Percentiles rank a stretch among this genome's conserved stretches.
phyloP scores from a whole-genome alignment of 1,284 basidiomycete species.

The Singerocomus rubriflavus region DNA sequence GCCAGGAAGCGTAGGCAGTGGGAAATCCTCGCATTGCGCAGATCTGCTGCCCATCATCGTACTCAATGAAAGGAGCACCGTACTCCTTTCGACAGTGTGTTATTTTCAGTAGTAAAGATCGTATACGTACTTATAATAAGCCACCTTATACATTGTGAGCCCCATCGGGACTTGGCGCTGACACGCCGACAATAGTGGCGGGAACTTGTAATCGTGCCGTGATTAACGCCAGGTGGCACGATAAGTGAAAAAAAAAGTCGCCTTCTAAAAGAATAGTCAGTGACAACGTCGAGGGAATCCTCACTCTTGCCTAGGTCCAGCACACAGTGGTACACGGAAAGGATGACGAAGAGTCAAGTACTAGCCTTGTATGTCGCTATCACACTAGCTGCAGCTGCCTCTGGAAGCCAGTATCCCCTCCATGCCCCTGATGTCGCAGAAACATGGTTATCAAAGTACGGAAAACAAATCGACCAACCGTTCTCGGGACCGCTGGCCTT shows the following conservation, averaged over 20 bases:
- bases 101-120: background rate
- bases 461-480: constrained; percentile 61
- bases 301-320: too few relatives aligned
- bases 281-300: too few relatives aligned
- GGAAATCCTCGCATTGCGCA: constrained; percentile 28
- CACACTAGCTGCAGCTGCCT: background rate
- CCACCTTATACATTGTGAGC: too few relatives aligned
- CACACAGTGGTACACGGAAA: background rate
- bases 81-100: background rate
- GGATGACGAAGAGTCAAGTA: constrained; percentile 3
- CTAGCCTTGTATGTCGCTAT: background rate
- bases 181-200: too few relatives aligned
- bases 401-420: constrained; percentile 18
- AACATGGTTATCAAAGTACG: constrained; percentile 69
- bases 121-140: too few relatives aligned
- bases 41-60: constrained; percentile 25
- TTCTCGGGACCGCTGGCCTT: constrained; percentile 75
- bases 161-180: too few relatives aligned
- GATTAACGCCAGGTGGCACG: too few relatives aligned
- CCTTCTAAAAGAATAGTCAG: too few relatives aligned
- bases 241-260: too few relatives aligned
- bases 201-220: too few relatives aligned
- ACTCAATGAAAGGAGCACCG: constrained; percentile 6
- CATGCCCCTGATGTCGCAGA: constrained; percentile 6
- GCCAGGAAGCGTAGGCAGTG: constrained; percentile 32